Evolutionary conservation across 768 basidiomycete genomes (phyloP).

Genomic region (Sporobolomyces pararoseus): DNA sequence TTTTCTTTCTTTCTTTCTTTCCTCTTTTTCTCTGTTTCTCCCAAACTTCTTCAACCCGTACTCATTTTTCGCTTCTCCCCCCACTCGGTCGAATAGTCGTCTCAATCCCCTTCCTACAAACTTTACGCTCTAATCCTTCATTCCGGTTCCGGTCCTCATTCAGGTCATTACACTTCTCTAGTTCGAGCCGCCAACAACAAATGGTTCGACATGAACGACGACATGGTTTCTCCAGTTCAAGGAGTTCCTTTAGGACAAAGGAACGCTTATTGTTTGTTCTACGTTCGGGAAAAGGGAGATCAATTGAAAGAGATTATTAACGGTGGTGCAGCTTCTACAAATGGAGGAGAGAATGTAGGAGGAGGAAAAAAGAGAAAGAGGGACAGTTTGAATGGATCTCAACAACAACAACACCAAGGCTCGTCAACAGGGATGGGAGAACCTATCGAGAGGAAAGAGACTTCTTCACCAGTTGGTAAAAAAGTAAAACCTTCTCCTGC

Average conservation of each 20-base stretch:
- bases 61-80: too few species aligned
- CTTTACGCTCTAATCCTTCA: constrained; percentile 91
- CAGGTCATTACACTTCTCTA: constrained; percentile 89
- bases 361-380: background rate
- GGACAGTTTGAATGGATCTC: background rate
- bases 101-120: constrained; percentile 66
- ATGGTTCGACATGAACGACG: constrained; percentile 96
- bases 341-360: background rate
- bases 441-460: too few species aligned
- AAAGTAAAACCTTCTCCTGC: background rate
- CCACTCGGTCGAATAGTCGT: background rate
- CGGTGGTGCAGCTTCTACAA: background rate
- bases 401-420: too few species aligned
- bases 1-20: background rate
- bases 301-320: constrained; percentile 3
- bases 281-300: constrained; percentile 63
- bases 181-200: constrained; percentile 65
- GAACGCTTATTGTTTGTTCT: constrained; percentile 91
- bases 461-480: background rate
- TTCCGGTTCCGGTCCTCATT: constrained; percentile 85
- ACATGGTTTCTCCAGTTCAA: constrained; percentile 56
- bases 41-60: background rate
- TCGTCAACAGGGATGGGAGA: too few species aligned
- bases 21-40: background rate
- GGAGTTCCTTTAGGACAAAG: constrained; percentile 60